phyloP scores from a whole-genome alignment of 1,284 basidiomycete genomes.

The Austroboletus novae-zelandiae region DNA sequence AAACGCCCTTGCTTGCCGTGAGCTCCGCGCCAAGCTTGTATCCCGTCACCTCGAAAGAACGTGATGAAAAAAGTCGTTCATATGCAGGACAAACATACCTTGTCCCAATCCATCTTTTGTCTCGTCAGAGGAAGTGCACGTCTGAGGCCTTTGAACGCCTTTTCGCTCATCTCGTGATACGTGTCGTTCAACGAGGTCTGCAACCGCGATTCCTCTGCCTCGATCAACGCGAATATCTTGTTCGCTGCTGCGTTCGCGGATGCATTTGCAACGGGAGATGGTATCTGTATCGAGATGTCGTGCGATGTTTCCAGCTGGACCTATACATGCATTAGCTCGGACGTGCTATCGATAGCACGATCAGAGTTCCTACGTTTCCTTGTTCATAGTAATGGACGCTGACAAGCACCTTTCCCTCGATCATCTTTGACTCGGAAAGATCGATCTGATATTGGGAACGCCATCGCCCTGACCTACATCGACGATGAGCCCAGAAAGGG shows the following conservation, averaged over 20 bases:
- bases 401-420: constrained; percentile 68
- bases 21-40: constrained; percentile 88
- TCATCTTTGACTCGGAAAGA: constrained; percentile 45
- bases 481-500: not conserved
- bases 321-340: constrained; percentile 39
- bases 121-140: constrained; percentile 89
- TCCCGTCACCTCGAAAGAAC: constrained; percentile 59
- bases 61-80: not conserved
- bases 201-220: constrained; percentile 73
- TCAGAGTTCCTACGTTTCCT: constrained; percentile 67
- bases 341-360: not conserved
- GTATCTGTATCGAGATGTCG: constrained; percentile 61
- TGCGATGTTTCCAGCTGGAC: constrained; percentile 86
- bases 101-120: constrained; percentile 94
- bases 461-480: constrained; percentile 86
- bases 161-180: constrained; percentile 86
- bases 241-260: constrained; percentile 55
- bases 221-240: constrained; percentile 80
- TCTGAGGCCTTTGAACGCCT: constrained; percentile 86
- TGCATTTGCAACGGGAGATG: constrained; percentile 50
- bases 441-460: constrained; percentile 75
- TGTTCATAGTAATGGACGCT: constrained; percentile 97
- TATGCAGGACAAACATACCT: constrained; percentile 47
- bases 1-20: constrained; percentile 64
- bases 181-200: constrained; percentile 76